Evolutionary conservation across 2,329 filamentous ascomycete genomes (phyloP), one percentile per base, ranked within the genome.

Genomic region (Penicillium glabrum): DNA sequence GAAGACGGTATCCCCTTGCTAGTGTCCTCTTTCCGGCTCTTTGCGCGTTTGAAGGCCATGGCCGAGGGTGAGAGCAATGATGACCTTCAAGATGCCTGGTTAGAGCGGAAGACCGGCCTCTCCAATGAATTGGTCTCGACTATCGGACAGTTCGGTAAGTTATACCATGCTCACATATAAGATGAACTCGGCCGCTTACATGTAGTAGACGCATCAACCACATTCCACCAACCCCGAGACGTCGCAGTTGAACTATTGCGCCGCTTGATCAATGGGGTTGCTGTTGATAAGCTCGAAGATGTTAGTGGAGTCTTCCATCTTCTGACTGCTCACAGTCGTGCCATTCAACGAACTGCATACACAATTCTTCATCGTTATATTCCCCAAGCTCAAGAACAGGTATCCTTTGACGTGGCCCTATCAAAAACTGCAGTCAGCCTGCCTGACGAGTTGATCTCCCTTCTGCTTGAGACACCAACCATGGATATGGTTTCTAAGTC

Each of bases 401-500:
- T 93, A 1, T 95, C 93, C 0, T 81, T 98, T 31, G 89, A 96
- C 60, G 83, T 84, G 43, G 86, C 84, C 1, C 63, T 83, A 33
- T 80, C 79, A 1, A 77, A 78, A 58, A 71, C 75, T 35, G 67
- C 83, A 46, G 90, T 89, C 7, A 84, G 83, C 50, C 80, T 99
- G 1, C 92, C 95, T 0, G 88, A 93, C 58, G 92, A 97, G 72
- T 80, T 98, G 0, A 74, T 97, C 0, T 96, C 91, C 0, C 80
- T 98, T 1, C 81, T 98, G 14, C 82, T 96, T 0, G 89, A 96
- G 60, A 82, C 89, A 0, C 90, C 93, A 0, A 87, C 86, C 0
- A 79, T 90, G 3, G 83, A 89, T n/a, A 80, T 81, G 13, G 84
- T 91, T 46, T 80, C 83, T 0, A 86, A 89, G 46, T 83, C 88